Evolutionary conservation across 2,329 filamentous ascomycete genomes (phyloP), one percentile per base, ranked within the genome.

Genomic region (Waltergamsia citrina): DNA sequence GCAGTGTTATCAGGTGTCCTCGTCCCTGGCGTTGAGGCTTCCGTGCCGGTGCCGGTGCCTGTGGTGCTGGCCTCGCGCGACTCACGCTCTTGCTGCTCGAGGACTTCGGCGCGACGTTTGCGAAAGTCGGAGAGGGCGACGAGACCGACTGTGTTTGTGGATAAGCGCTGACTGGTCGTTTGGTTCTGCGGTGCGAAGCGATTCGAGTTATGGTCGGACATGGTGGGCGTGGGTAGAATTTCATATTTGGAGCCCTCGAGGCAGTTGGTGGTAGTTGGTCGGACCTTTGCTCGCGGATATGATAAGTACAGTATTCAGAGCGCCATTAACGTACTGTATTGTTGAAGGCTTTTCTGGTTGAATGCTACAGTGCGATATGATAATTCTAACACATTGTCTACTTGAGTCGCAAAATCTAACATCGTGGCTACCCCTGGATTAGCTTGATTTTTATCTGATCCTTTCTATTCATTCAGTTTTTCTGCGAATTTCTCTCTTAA

Each of bases 101-200:
- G 67, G n/a, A 88, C 85, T 59, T 95, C 86, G 46, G 87, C 88
- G 57, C 90, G 85, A 39, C 92, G 80, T 63, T 98, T 96, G 58
- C 90, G 86, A 57, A 94, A 96, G 54, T 96, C 92, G 43, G 85
- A 86, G 28, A 95, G 78, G 38, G 85, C 77, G 34, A 96, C 90
- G 3, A 98, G 78, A 26, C 92, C 92, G 44, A 95, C 87, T 0
- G 86, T 94, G 50, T 86, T 79, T 35, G 78, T 85, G 39, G 90
- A 90, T 31, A 94, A 70, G 11, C 86, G 69, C 51, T 94, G 81
- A 55, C 90, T 77, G 2, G 85, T 83, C 2, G 83, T 83, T 45
- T 81, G 70, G 42, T 78, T 80, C 51, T 38, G 83, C 27, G 80
- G 69, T 2, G 79, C 80, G 59, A 94, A 94, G 41, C 81, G 77